phyloP scores from a whole-genome alignment of 768 basidiomycete genomes.

The Collybiopsis luxurians region DNA sequence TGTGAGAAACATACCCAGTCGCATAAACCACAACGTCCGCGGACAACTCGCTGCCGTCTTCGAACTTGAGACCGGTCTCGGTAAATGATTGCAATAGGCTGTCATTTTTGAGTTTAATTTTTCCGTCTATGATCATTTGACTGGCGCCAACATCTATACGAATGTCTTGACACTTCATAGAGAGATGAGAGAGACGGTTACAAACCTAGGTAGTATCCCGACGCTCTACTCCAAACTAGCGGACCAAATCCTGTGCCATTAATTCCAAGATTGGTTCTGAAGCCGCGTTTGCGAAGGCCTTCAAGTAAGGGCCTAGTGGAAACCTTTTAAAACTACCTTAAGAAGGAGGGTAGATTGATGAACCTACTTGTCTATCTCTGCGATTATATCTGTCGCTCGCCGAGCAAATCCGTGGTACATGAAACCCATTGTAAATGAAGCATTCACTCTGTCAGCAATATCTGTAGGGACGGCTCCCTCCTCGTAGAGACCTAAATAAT shows the following conservation, averaged over 20 bases:
- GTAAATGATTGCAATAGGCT: slow-evolving; percentile 44
- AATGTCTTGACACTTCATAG: not conserved
- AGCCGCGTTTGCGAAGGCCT: slow-evolving; percentile 55
- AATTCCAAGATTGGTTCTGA: slow-evolving; percentile 49
- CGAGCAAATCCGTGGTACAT: slow-evolving; percentile 33
- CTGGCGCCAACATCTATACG: slow-evolving; percentile 53
- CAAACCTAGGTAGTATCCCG: slow-evolving; percentile 53
- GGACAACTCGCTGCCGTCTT: slow-evolving; percentile 41
- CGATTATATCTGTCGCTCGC: slow-evolving; percentile 37
- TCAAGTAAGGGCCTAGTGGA: slow-evolving; percentile 45
- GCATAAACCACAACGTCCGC: slow-evolving; percentile 60
- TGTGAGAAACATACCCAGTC: slow-evolving; percentile 43
- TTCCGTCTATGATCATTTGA: slow-evolving; percentile 60
- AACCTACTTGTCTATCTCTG: slow-evolving; percentile 52
- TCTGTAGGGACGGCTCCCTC: slow-evolving; percentile 47
- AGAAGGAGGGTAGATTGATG: not conserved
- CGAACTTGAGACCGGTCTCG: slow-evolving; percentile 42
- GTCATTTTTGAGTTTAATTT: slow-evolving; percentile 72
- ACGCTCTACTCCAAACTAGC: no score
- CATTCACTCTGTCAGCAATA: slow-evolving; percentile 51
- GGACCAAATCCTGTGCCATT: slow-evolving; percentile 40
- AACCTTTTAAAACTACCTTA: not conserved
- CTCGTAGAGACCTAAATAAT: slow-evolving; percentile 32
- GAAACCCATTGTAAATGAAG: slow-evolving; percentile 41
- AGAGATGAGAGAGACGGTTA: not conserved